Evolutionary conservation across 2,329 filamentous ascomycete genomes (phyloP), one percentile per base, ranked within the genome.

Genomic region (Colletotrichum tamarilloi): DNA sequence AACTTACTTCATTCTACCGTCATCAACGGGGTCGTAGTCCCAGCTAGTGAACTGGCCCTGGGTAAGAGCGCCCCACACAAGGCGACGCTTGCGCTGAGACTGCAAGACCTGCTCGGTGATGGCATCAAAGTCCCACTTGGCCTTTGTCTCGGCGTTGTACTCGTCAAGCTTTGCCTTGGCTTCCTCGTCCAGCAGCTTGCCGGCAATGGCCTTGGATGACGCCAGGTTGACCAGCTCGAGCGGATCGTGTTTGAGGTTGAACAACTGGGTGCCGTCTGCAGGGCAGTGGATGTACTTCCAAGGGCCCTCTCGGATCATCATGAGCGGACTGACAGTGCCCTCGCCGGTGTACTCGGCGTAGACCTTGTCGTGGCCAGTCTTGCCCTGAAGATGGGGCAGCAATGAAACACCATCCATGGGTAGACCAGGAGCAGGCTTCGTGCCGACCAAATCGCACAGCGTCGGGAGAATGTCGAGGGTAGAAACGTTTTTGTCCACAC

Each of bases 291-390:
- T 91, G 82, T 95, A 98, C 86, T 98, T 98, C 94, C 94, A 98
- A 59, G 89, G 88, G 9, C 94, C 94, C 67, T 95, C 92, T 71
- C 94, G 92, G 80, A 98, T 98, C 95, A 98, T 98, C 88, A 97
- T 94, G 69, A 97, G 90, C 1, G 95, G 95, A 5, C 93, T 92
- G 68, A 97, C 88, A 1, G 95, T 98, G 60, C 95, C 95, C 84
- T 98, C 95, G 62, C 95, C 95, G 79, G 96, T 97, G 85, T 98
- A 98, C 85, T 98, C 95, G 74, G 95, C 95, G 78, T 96, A 93
- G n/a, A 97, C 95, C 12, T 94, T 97, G 81, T 98, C 95, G 74
- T 93, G 92, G 53, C 90, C 91, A n/a, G 89, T 83, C 26, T 84
- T 84, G 63, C 90, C 91, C 77, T 92, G 85, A 42, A 97, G 87